Conservation (phyloP, 2,329 filamentous ascomycete species). For the Lasiodiplodia sp. region DNA sequence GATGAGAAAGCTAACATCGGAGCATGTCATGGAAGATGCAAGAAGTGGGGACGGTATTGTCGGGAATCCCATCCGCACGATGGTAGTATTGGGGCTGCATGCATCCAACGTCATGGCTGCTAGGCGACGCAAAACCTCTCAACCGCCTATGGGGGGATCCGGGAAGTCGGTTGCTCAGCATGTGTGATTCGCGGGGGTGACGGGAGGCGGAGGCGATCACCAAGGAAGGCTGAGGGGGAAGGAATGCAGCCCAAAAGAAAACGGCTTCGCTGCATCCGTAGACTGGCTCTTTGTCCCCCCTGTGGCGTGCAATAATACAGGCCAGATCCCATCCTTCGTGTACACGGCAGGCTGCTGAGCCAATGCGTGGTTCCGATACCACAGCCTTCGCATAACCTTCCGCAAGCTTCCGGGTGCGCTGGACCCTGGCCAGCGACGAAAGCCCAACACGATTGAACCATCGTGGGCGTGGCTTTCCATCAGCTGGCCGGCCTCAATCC, state of each 20-base stretch:
- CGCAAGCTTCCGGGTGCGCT: neutral
- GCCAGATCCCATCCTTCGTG: neutral
- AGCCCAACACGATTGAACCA: constrained; percentile 19
- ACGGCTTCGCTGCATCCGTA: constrained; percentile 20
- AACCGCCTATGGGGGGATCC: neutral
- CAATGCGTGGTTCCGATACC: neutral
- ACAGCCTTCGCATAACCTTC: constrained; percentile 23
- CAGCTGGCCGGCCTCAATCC: constrained; percentile 5
- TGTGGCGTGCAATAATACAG: constrained; percentile 5
- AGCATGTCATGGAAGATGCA: neutral
- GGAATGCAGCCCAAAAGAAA: neutral
- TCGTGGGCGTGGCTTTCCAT: constrained; percentile 16
- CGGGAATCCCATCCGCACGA: neutral
- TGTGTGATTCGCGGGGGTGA: constrained; percentile 9
- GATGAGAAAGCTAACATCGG: neutral
- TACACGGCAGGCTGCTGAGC: neutral
- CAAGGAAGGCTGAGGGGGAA: constrained; percentile 6
- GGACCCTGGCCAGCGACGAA: constrained; percentile 2
- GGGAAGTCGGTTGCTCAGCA: constrained; percentile 8
- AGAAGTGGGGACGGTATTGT: neutral
- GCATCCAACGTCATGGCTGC: neutral
- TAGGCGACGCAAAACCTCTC: neutral
- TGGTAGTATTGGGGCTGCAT: neutral
- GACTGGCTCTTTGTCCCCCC: constrained; percentile 6
- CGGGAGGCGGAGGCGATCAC: constrained; percentile 10